Percentiles rank a stretch among this genome's conserved stretches.
phyloP scores from a whole-genome alignment of 495 filamentous ascomycete genomes.

The Neurospora intermedia region DNA sequence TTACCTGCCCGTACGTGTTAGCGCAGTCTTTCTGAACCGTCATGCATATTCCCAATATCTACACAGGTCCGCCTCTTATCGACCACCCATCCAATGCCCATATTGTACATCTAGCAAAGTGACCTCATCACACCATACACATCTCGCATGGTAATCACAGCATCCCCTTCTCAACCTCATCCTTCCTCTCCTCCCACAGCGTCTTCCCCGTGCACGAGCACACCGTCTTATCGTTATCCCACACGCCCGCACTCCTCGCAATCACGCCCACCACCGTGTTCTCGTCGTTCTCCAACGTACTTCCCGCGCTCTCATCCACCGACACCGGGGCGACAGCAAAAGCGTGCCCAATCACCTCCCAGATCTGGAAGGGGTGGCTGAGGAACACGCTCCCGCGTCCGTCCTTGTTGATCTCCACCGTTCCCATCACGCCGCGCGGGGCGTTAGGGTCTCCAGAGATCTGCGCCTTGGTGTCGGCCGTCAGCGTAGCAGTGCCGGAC shows the following conservation, averaged over 20 bases:
- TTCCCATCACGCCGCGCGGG: conserved; percentile 61
- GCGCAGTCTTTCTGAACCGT: not conserved
- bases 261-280: conserved; percentile 87
- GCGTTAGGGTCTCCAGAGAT: not conserved
- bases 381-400: conserved; percentile 68
- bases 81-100: not conserved
- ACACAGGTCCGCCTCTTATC: not conserved
- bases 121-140: not conserved
- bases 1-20: not conserved
- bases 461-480: conserved; percentile 7
- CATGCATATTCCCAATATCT: not conserved
- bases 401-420: conserved; percentile 55
- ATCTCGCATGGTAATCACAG: conserved; percentile 30
- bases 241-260: conserved; percentile 86
- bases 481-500: conserved; percentile 28
- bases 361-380: conserved; percentile 71
- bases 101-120: not conserved
- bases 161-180: conserved; percentile 83
- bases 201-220: conserved; percentile 93
- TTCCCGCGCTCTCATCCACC: conserved; percentile 36
- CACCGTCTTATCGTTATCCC: conserved; percentile 98
- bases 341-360: conserved; percentile 90
- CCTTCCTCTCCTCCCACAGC: conserved; percentile 91
- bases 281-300: conserved; percentile 55
- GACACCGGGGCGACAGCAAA: conserved; percentile 78